Evolutionary conservation across 2,329 filamentous ascomycete species (phyloP).

Genomic region (Colletotrichum camelliae): DNA sequence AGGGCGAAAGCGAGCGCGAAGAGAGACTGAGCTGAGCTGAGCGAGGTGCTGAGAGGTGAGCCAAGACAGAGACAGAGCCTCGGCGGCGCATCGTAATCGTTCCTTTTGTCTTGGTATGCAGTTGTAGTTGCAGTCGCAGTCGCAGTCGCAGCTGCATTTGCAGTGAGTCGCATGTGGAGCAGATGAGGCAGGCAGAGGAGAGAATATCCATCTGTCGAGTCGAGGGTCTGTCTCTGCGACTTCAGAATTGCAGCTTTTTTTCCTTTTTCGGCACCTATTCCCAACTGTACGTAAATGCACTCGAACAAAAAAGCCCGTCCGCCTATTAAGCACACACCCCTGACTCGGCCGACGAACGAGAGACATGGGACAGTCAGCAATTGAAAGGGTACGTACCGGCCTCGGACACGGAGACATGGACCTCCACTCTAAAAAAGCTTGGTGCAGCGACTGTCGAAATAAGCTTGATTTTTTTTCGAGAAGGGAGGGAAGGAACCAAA

Average conservation of each 20-base stretch:
- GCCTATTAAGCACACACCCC: not conserved
- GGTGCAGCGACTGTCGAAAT: constrained; percentile 23
- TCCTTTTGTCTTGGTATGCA: not conserved
- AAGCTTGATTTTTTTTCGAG: constrained; percentile 23
- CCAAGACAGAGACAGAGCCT: not conserved
- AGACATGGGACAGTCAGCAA: not conserved
- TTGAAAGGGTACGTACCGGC: not conserved
- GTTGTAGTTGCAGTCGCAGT: not conserved
- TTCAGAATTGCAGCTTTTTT: not conserved
- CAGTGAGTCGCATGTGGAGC: not conserved
- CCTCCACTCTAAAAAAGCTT: constrained; percentile 21
- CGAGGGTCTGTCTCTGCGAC: not conserved
- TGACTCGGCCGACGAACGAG: not conserved
- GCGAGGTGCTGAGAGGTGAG: not conserved
- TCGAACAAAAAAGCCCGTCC: not conserved
- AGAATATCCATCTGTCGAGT: not conserved
- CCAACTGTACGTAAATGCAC: not conserved
- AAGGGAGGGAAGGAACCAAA: constrained; percentile 4
- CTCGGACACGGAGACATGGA: not conserved
- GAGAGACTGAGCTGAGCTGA: not conserved
- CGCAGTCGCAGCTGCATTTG: not conserved
- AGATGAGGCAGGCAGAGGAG: not conserved
- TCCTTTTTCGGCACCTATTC: not conserved
- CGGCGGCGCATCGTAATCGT: constrained; percentile 1
- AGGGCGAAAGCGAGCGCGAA: not conserved